phyloP scores from a whole-genome alignment of 2,329 filamentous ascomycete species.

The Laburnicola sp. region DNA sequence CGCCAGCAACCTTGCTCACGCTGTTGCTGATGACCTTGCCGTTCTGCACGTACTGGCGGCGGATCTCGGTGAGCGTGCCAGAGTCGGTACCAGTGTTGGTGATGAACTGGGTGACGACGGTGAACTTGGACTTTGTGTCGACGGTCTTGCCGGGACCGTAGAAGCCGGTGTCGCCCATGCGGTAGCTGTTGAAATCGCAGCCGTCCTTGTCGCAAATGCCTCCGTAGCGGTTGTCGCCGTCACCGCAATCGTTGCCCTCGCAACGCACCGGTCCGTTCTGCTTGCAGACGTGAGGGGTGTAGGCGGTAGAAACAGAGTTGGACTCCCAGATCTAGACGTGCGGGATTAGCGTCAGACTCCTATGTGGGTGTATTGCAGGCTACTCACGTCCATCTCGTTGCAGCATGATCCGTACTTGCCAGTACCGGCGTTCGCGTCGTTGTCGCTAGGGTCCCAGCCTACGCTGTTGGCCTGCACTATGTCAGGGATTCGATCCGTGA shows the following conservation, averaged over 20 bases:
- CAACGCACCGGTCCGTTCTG: constrained; percentile 54
- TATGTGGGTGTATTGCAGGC: not conserved
- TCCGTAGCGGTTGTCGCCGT: constrained; percentile 56
- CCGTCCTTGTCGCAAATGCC: constrained; percentile 67
- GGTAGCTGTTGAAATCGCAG: constrained; percentile 70
- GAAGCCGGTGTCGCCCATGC: constrained; percentile 62
- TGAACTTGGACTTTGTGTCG: constrained; percentile 42
- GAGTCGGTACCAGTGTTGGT: constrained; percentile 39
- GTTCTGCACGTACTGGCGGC: constrained; percentile 51
- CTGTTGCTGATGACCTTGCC: constrained; percentile 51
- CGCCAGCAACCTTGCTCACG: constrained; percentile 45
- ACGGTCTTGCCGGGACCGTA: constrained; percentile 57
- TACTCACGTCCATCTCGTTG: constrained; percentile 59
- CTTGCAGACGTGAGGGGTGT: constrained; percentile 64
- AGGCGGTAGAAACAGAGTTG: constrained; percentile 63
- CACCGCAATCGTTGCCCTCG: constrained; percentile 48
- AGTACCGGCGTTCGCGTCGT: constrained; percentile 56
- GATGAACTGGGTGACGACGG: constrained; percentile 54
- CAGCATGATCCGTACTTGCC: constrained; percentile 63
- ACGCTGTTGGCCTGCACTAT: constrained; percentile 54
- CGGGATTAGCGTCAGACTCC: not conserved
- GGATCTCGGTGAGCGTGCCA: constrained; percentile 49
- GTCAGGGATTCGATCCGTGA: not conserved
- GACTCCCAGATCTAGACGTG: constrained; percentile 60
- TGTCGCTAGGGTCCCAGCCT: constrained; percentile 53